phyloP scores from a whole-genome alignment of 2,329 filamentous ascomycete species.

The Thielaviopsis musarum region DNA sequence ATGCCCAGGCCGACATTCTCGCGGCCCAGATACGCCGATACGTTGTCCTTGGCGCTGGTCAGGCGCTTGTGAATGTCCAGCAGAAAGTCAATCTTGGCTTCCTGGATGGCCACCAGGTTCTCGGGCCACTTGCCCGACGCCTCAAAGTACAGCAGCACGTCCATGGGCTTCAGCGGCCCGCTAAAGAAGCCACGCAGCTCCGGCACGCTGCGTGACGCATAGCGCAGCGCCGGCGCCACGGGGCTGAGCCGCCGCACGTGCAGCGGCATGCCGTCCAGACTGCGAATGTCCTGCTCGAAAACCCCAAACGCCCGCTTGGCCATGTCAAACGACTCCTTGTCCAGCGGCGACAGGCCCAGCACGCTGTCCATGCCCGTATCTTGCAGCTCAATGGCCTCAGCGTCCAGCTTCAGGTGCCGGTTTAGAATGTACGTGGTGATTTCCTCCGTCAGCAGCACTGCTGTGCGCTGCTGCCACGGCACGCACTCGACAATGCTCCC shows the following conservation, averaged over 20 bases:
- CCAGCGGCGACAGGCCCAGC: conserved; percentile 28
- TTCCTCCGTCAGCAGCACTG: conserved; percentile 56
- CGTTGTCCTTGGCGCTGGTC: conserved; percentile 38
- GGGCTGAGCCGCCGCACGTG: conserved; percentile 66
- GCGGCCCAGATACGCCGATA: conserved; percentile 57
- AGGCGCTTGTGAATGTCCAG: conserved; percentile 60
- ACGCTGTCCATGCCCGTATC: conserved; percentile 34
- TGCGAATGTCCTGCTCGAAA: conserved; percentile 62
- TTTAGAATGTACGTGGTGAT: conserved; percentile 57
- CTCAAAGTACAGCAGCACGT: conserved; percentile 81
- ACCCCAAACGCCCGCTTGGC: conserved; percentile 52
- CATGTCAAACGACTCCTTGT: conserved; percentile 46
- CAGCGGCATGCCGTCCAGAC: conserved; percentile 70
- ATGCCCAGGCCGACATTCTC: conserved; percentile 56
- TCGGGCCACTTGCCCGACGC: conserved; percentile 89
- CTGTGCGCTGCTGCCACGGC: conserved; percentile 55
- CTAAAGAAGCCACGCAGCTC: conserved; percentile 13
- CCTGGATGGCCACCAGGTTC: conserved; percentile 75
- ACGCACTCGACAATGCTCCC: conserved; percentile 86
- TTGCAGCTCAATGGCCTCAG: conserved; percentile 34
- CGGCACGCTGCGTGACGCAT: conserved; percentile 45
- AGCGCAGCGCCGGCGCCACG: conserved; percentile 56
- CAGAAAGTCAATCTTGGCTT: conserved; percentile 83
- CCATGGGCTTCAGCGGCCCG: conserved; percentile 34
- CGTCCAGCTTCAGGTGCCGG: conserved; percentile 47